These are phyloP conservation scores for Castanea sativa DNA, from an alignment of 306 rosid genomes.

Conservation along the genomic window DNA sequence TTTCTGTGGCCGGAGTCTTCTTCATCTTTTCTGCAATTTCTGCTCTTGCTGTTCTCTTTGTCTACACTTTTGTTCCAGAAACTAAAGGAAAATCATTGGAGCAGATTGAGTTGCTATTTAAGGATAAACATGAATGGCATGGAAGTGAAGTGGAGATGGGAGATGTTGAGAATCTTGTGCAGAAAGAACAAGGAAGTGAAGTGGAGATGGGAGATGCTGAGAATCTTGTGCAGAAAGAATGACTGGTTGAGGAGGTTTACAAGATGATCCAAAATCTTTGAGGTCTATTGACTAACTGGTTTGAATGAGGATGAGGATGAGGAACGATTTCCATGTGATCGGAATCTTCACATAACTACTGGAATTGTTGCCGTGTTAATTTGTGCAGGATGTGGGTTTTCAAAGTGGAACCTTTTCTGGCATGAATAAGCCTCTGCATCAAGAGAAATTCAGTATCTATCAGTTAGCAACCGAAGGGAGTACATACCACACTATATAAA, in stretches of 20 bases:
- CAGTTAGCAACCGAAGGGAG: conserved; percentile 22
- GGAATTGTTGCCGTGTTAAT: neutral
- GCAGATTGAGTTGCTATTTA: conserved; percentile 79
- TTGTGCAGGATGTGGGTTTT: conserved; percentile 14
- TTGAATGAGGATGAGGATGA: conserved; percentile 16
- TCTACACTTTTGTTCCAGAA: conserved; percentile 66
- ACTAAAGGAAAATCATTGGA: conserved; percentile 93
- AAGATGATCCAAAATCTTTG: neutral
- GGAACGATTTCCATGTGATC: conserved; percentile 7
- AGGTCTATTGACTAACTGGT: neutral
- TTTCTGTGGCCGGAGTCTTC: conserved; percentile 66
- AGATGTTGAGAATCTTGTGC: conserved; percentile 90
- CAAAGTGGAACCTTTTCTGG: conserved; percentile 15
- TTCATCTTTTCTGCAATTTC: conserved; percentile 69
- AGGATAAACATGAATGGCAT: conserved; percentile 47
- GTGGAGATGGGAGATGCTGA: conserved; percentile 71
- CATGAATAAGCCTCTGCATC: conserved; percentile 20
- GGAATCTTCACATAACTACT: neutral
- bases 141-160: conserved; percentile 62
- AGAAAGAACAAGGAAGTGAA: conserved; percentile 24
- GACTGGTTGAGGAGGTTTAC: neutral
- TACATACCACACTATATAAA: neutral
- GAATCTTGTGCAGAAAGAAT: conserved; percentile 73
- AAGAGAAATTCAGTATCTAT: conserved; percentile 5
- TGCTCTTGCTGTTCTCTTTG: conserved; percentile 64